A percentile compares a stretch with the other conserved stretches of the same genome.
Conservation (phyloP, 2,329 filamentous ascomycete genomes). For the Cordyceps tenuipes region DNA sequence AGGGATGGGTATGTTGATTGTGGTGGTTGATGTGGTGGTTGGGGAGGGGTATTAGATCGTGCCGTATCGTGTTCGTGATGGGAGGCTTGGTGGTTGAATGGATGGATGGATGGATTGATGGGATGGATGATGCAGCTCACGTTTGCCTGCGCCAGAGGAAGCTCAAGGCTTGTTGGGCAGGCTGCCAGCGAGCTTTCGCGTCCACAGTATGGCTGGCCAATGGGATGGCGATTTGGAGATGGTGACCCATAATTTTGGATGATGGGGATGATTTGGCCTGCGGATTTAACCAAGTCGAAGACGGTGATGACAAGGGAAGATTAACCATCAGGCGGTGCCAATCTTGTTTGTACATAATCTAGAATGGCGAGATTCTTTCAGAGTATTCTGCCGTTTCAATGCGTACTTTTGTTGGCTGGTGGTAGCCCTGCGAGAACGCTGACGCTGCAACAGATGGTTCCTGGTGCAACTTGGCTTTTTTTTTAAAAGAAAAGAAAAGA, state of each 20-base stretch:
- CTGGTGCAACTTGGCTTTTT: too few relatives aligned
- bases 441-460: too few relatives aligned
- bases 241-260: background rate
- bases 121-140: slow-evolving; percentile 14
- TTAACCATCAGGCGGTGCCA: too few relatives aligned
- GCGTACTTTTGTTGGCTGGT: too few relatives aligned
- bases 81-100: background rate
- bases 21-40: background rate
- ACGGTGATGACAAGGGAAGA: too few relatives aligned
- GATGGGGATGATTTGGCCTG: too few relatives aligned
- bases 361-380: too few relatives aligned
- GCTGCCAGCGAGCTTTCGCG: slow-evolving; percentile 12
- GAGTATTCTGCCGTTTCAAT: too few relatives aligned
- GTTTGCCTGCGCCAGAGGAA: slow-evolving; percentile 10
- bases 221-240: background rate
- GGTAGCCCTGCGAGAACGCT: too few relatives aligned
- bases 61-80: background rate
- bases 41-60: background rate
- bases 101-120: slow-evolving; percentile 9
- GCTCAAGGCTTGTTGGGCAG: background rate
- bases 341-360: too few relatives aligned
- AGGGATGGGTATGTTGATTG: background rate
- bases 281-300: too few relatives aligned
- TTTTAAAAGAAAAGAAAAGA: too few relatives aligned
- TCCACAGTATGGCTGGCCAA: background rate